Evolutionary conservation across 352 stramenopile genomes (phyloP), one percentile per base, ranked within the genome.

Genomic region (Phytophthora hybrid): DNA sequence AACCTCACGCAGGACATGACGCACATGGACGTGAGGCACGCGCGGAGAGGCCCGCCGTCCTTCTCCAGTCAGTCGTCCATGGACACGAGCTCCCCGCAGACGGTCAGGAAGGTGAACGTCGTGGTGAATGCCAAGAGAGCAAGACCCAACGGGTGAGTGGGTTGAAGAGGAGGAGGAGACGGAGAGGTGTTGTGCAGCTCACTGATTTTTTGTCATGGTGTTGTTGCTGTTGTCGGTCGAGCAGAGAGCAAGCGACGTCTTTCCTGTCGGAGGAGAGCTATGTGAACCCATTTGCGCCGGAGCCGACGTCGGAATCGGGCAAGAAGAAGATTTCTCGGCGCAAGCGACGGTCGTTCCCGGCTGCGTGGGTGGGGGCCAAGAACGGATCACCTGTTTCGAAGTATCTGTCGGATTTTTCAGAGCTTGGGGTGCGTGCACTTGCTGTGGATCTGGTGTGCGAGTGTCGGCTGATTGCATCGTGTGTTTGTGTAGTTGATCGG

Each of bases 361-460:
- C 82, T 29, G 60, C 83, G 2, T 88, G 78, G 58, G 65, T 80
- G 16, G 73, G 68, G 46, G 64, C 59, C 3, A 61, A 77, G n/a
- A 71, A 71, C 8, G 64, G 63, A 5, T 75, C 77, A 21, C 78
- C 85, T n/a, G 69, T 89, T 61, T 93, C 87, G 31, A 90, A 90
- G 59, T 96, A 96, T 69, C 74, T 96, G 6, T 81, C 81, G 37
- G 87, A 96, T 53, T 96, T 94, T 62, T 85, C 87, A 10, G 89
- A 96, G 65, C 75, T 90, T 69, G 85, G 90, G 68, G 84, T 93
- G 58, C 10, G 75, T 71, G 23, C 31, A 51, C 41, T 56, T 21
- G 59, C 37, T 16, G 34, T 41, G 34, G 34, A 41, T 59, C 62
- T 26, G 39, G 34, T 16, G 23, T 37, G 14, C 19, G 53, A 26